phyloP scores from a whole-genome alignment of 2,329 filamentous ascomycete genomes.

The Neoascochyta sp. region DNA sequence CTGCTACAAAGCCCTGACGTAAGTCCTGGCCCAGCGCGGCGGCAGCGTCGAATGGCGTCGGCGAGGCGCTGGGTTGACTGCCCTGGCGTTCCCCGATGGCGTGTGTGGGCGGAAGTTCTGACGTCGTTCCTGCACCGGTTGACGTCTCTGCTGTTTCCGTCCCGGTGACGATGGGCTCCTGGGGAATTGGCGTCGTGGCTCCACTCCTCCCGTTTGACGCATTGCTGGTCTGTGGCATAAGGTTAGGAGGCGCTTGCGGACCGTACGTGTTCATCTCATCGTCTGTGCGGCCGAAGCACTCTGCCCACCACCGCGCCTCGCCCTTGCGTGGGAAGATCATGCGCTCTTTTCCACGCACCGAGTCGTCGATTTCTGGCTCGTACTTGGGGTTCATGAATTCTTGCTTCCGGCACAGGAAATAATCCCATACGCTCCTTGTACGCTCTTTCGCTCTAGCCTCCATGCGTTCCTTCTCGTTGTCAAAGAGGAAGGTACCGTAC shows the following conservation, averaged over 20 bases:
- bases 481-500: conserved; percentile 94
- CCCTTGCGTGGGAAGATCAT: conserved; percentile 74
- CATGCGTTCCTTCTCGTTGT: conserved; percentile 83
- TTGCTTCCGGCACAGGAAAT: conserved; percentile 75
- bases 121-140: conserved; percentile 29
- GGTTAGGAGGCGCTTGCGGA: conserved; percentile 20
- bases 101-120: conserved; percentile 22
- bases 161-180: conserved; percentile 35
- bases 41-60: conserved; percentile 25
- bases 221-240: conserved; percentile 29
- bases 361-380: conserved; percentile 71
- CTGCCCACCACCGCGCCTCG: conserved; percentile 91
- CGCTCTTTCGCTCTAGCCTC: conserved; percentile 65
- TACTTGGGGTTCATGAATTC: conserved; percentile 84
- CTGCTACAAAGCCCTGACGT: conserved; percentile 28
- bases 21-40: conserved; percentile 28
- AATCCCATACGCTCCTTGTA: conserved; percentile 90
- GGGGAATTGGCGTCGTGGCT: conserved; percentile 22
- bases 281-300: conserved; percentile 79
- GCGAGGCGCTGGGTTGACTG: conserved; percentile 6
- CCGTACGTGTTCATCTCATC: conserved; percentile 79
- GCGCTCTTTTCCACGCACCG: conserved; percentile 72
- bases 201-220: conserved; percentile 22
- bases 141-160: conserved; percentile 33
- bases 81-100: conserved; percentile 13